phyloP scores from a whole-genome alignment of 2,329 filamentous ascomycete species.

The Penicillium sp. region DNA sequence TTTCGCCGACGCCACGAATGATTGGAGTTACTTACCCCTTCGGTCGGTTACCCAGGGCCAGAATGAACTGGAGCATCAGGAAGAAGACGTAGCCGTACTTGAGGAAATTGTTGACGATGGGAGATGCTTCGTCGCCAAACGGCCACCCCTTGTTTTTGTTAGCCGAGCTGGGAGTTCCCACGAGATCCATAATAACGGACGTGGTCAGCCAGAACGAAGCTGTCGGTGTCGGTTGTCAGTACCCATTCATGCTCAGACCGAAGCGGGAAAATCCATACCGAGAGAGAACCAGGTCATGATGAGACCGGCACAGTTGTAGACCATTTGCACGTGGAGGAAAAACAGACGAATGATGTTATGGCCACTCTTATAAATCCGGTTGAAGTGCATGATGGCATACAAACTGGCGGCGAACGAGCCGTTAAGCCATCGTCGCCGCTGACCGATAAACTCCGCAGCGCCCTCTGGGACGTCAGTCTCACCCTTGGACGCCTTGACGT shows the following conservation, averaged over 20 bases:
- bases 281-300: conserved; percentile 84
- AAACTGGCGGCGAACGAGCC: conserved; percentile 95
- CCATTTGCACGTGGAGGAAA: conserved; percentile 90
- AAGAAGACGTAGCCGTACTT: conserved; percentile 90
- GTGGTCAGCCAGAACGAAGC: conserved; percentile 28
- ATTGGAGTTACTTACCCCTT: conserved; percentile 62
- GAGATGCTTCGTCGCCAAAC: conserved; percentile 46
- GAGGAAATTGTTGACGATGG: conserved; percentile 82
- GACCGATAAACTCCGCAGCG: conserved; percentile 90
- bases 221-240: conserved; percentile 3
- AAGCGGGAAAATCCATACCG: conserved; percentile 39
- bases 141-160: conserved; percentile 26
- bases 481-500: conserved; percentile 97
- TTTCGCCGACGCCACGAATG: neutral
- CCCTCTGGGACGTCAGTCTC: conserved; percentile 99
- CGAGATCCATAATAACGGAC: conserved; percentile 28
- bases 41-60: conserved; percentile 90
- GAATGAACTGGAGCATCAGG: conserved; percentile 87
- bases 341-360: conserved; percentile 97
- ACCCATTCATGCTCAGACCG: neutral
- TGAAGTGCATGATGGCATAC: conserved; percentile 96
- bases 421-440: conserved; percentile 96
- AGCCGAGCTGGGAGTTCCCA: conserved; percentile 20
- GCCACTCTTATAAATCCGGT: conserved; percentile 93
- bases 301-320: conserved; percentile 87